Conservation (phyloP, 805 yeast species). For the Ogataea wickerhamii region DNA sequence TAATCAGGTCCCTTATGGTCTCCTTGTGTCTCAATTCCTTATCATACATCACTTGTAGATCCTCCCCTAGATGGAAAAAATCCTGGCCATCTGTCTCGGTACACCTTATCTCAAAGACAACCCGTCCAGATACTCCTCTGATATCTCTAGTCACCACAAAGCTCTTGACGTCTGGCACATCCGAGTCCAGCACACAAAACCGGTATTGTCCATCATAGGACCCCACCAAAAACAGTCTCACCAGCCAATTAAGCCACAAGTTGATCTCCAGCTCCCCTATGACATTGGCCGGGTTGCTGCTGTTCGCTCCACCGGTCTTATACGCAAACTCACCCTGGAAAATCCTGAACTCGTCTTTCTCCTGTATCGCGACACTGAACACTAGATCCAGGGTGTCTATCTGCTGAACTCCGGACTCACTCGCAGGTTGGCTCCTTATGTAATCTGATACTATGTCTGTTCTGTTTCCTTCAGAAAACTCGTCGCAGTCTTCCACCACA, state of each 20-base stretch:
- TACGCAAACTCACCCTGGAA: constrained; percentile 1
- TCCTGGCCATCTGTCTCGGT: constrained; percentile 4
- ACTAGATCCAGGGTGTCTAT: constrained; percentile 3
- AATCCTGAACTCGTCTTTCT: constrained; percentile 2
- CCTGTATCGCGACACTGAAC: constrained; percentile 13
- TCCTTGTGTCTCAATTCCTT: constrained; percentile 11
- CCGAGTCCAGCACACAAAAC: constrained; percentile 8
- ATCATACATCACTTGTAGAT: constrained; percentile 12
- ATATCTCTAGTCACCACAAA: constrained; percentile 11
- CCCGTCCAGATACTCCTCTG: constrained; percentile 12
- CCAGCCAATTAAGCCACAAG: constrained; percentile 13
- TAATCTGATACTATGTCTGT: constrained; percentile 4
- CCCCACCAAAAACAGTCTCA: constrained; percentile 7
- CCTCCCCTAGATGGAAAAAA: constrained; percentile 12
- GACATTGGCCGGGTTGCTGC: constrained; percentile 1
- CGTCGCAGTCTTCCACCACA: not conserved
- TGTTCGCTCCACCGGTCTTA: not conserved
- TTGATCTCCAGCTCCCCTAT: constrained; percentile 5
- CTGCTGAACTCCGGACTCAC: not conserved
- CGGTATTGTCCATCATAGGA: constrained; percentile 11
- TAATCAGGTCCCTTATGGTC: constrained; percentile 4
- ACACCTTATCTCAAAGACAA: constrained; percentile 14
- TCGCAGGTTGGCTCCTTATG: not conserved
- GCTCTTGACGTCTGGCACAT: not conserved
- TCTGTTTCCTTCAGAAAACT: constrained; percentile 2